Percentiles rank a stretch among this genome's conserved stretches.
phyloP scores from a whole-genome alignment of 1,284 basidiomycete species.

The Cutaneotrichosporon cavernicola region DNA sequence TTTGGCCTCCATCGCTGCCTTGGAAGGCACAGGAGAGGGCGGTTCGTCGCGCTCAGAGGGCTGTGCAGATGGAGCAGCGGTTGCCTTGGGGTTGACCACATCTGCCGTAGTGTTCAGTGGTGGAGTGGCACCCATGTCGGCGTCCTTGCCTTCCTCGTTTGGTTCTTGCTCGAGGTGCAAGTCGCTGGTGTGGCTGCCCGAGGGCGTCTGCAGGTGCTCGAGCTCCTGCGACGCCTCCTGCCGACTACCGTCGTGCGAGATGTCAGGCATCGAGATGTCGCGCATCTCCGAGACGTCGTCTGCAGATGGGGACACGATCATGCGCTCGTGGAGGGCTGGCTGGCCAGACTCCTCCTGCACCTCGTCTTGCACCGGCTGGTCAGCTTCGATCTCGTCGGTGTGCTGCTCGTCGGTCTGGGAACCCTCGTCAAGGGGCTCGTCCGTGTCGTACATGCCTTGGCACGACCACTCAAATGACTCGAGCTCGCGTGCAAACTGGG shows the following conservation, averaged over 20 bases:
- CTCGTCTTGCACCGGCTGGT: neutral
- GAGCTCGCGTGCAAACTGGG: constrained; percentile 34
- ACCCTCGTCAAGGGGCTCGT: constrained; percentile 9
- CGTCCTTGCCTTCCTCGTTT: neutral
- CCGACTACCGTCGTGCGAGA: neutral
- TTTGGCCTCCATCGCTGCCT: neutral
- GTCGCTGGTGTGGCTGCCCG: neutral
- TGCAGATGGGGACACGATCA: neutral
- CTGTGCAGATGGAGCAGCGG: neutral
- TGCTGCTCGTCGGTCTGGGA: neutral
- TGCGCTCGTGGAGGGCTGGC: neutral
- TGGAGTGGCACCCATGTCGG: neutral
- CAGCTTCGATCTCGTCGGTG: neutral
- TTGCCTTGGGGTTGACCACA: neutral
- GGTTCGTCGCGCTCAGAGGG: neutral
- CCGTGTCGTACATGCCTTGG: constrained; percentile 15
- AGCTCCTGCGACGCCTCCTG: constrained; percentile 10
- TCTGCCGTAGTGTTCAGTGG: neutral
- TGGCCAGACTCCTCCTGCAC: neutral
- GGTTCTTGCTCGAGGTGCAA: neutral
- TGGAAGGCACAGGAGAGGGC: neutral
- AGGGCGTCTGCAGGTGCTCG: constrained; percentile 2
- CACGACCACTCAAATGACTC: constrained; percentile 41
- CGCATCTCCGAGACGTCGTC: neutral
- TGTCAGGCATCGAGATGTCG: constrained; percentile 5